Conservation (phyloP, 306 rosid genomes). For the Pyrus pyrifolia region DNA sequence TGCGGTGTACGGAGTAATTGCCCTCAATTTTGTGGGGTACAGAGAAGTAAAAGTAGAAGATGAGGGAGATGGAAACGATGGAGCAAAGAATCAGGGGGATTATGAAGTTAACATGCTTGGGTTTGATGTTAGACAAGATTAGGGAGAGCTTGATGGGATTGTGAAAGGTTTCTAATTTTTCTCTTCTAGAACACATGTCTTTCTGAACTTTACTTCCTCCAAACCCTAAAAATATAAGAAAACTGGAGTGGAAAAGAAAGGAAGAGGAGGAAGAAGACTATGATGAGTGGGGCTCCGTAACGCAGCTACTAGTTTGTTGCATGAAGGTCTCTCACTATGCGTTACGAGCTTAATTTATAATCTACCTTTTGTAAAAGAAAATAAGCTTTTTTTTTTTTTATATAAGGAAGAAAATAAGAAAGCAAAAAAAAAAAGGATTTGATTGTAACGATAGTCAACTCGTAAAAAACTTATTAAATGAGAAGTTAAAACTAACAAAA, state of each 20-base stretch:
- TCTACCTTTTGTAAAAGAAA: too few species aligned
- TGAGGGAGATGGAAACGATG: not conserved
- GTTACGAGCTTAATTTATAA: not conserved
- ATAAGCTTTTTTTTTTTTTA: too few species aligned
- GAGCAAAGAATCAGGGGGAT: slow-evolving; percentile 12
- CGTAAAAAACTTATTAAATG: not conserved
- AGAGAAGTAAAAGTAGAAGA: slow-evolving; percentile 18
- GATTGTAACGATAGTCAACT: not conserved
- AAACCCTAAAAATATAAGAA: not conserved
- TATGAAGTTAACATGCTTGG: not conserved
- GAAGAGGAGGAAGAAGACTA: not conserved
- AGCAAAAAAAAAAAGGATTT: not conserved
- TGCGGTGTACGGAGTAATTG: too few species aligned
- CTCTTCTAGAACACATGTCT: slow-evolving; percentile 15
- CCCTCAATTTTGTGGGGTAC: too few species aligned
- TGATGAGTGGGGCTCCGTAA: not conserved
- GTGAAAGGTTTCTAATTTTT: not conserved
- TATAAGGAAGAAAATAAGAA: too few species aligned
- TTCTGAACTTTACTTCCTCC: not conserved
- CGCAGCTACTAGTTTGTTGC: not conserved
- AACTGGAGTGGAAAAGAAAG: not conserved
- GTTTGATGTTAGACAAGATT: not conserved
- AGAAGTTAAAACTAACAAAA: not conserved
- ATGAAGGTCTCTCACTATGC: not conserved
- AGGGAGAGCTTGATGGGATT: not conserved